These are phyloP conservation scores for Dalbergia oliveri DNA, from an alignment of 306 rosid genomes.

Conservation along the genomic window DNA sequence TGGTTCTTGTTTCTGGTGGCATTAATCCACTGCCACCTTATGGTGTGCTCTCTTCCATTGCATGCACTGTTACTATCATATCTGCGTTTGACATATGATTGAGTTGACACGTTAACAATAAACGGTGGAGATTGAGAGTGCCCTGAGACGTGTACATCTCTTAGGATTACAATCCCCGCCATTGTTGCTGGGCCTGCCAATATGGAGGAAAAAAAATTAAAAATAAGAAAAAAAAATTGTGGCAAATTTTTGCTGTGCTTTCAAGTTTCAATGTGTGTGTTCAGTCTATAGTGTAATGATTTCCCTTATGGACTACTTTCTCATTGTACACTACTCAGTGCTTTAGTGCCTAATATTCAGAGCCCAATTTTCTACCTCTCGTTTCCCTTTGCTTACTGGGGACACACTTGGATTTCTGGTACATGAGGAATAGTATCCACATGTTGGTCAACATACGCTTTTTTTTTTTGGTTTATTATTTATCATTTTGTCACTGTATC, in stretches of 20 bases:
- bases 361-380: conserved; percentile 29
- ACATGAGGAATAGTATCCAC: neutral
- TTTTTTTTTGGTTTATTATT: neutral
- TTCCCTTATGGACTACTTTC: conserved; percentile 36
- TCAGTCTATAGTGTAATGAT: conserved; percentile 57
- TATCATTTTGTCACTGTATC: neutral
- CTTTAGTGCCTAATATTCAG: conserved; percentile 46
- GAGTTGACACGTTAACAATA: conserved; percentile 49
- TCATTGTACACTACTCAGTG: conserved; percentile 35
- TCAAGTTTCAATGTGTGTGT: neutral
- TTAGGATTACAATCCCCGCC: conserved; percentile 51
- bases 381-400: neutral
- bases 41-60: conserved; percentile 2
- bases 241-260: neutral
- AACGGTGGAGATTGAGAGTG: conserved; percentile 53
- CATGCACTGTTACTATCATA: conserved; percentile 45
- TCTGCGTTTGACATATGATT: conserved; percentile 38
- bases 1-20: conserved; percentile 8
- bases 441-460: neutral
- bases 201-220: conserved; percentile 30
- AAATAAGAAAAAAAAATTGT: neutral
- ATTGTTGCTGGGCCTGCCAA: conserved; percentile 61
- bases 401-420: conserved; percentile 21
- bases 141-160: conserved; percentile 31
- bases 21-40: conserved; percentile 38